Conservation (phyloP, 768 basidiomycete genomes). For the Galerina marginata region DNA sequence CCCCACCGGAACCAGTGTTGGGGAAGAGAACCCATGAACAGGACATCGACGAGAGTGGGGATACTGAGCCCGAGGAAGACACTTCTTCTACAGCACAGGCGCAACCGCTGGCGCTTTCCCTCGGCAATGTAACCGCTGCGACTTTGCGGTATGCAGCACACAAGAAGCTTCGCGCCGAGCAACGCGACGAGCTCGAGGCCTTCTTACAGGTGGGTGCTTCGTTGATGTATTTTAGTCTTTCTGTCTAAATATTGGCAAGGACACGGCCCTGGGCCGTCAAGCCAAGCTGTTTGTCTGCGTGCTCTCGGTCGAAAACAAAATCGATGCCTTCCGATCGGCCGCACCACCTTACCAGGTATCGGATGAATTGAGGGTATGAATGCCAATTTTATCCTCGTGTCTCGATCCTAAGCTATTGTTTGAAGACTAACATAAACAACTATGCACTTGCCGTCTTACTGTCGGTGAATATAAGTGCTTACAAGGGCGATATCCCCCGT, state of each 20-base stretch:
- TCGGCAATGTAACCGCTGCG: slow-evolving; percentile 4
- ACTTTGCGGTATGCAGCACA: slow-evolving; percentile 8
- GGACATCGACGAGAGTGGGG: neutral
- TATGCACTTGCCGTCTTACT: slow-evolving; percentile 22
- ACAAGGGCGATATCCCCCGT: slow-evolving; percentile 20
- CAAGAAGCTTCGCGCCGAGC: slow-evolving; percentile 15
- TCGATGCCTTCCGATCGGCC: slow-evolving; percentile 18
- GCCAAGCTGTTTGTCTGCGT: slow-evolving; percentile 19
- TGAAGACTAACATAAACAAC: slow-evolving; percentile 23
- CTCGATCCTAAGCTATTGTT: neutral
- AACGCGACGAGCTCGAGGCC: slow-evolving; percentile 10
- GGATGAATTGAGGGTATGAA: slow-evolving; percentile 19
- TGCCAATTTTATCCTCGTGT: neutral
- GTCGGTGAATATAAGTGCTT: slow-evolving; percentile 20
- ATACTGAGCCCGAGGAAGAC: slow-evolving; percentile 2
- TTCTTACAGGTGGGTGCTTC: slow-evolving; percentile 15
- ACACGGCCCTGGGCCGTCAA: slow-evolving; percentile 17
- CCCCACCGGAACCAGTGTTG: slow-evolving; percentile 6
- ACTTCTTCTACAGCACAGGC: neutral
- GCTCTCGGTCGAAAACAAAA: slow-evolving; percentile 17
- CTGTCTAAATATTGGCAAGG: slow-evolving; percentile 16
- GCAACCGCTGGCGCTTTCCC: neutral
- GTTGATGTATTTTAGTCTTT: neutral
- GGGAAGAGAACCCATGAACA: slow-evolving; percentile 1
- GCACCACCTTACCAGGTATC: slow-evolving; percentile 21